Conservation (phyloP, 345 rosid genomes). For the Arabis alpina region DNA sequence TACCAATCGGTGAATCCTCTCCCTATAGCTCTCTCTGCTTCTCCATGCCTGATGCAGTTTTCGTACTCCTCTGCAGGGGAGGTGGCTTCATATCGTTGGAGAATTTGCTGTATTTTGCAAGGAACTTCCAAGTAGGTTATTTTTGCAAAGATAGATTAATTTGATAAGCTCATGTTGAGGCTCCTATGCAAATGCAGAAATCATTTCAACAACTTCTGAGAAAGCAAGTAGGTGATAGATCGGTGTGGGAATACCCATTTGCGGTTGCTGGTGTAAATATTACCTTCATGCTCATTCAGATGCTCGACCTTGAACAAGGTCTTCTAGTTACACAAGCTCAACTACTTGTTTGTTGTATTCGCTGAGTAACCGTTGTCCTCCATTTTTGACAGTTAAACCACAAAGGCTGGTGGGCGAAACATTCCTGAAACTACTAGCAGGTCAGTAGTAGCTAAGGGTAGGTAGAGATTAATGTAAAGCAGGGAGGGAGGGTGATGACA, state of each 20-base stretch:
- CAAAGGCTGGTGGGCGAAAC: slow-evolving; percentile 69
- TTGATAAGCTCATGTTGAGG: not conserved
- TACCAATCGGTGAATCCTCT: slow-evolving; percentile 21
- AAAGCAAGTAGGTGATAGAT: slow-evolving; percentile 82
- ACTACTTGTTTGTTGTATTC: slow-evolving; percentile 6
- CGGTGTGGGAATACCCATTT: slow-evolving; percentile 94
- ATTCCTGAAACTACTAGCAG: slow-evolving; percentile 75
- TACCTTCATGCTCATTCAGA: slow-evolving; percentile 90
- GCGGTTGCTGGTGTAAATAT: slow-evolving; percentile 95
- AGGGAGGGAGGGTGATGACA: not conserved
- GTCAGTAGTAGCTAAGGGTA: slow-evolving; percentile 38
- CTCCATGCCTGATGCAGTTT: slow-evolving; percentile 2
- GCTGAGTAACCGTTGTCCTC: slow-evolving; percentile 31
- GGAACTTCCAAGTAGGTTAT: slow-evolving; percentile 64
- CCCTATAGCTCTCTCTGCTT: not conserved
- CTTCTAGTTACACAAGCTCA: slow-evolving; percentile 7
- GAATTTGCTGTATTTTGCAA: slow-evolving; percentile 81
- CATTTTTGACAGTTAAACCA: slow-evolving; percentile 69
- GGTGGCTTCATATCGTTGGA: slow-evolving; percentile 93
- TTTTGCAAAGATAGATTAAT: not conserved
- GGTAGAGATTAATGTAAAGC: not conserved
- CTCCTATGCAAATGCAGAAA: slow-evolving; percentile 48
- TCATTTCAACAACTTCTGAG: slow-evolving; percentile 83
- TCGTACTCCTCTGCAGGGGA: slow-evolving; percentile 58
- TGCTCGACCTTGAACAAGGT: slow-evolving; percentile 98